These are phyloP conservation scores for Galerina marginata DNA, from an alignment of 768 basidiomycete genomes.

Conservation along the genomic window DNA sequence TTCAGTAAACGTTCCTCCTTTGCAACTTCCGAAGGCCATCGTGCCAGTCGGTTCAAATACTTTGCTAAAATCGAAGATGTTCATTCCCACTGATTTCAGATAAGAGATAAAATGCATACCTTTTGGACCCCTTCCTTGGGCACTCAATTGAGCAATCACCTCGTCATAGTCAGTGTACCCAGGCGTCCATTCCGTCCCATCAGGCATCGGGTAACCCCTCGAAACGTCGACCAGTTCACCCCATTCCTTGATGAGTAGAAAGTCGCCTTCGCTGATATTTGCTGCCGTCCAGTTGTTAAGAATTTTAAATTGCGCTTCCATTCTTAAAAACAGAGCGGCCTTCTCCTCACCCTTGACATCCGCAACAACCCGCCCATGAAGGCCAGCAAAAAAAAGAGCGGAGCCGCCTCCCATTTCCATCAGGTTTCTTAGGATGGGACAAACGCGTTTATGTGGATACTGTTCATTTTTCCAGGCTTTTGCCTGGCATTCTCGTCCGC, in stretches of 20 bases:
- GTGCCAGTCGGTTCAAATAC: slow-evolving; percentile 10
- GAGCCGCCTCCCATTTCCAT: slow-evolving; percentile 5
- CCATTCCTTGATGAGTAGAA: neutral
- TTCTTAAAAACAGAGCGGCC: neutral
- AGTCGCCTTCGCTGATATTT: slow-evolving; percentile 1
- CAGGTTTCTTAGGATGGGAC: slow-evolving; percentile 4
- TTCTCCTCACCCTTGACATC: neutral
- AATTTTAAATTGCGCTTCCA: neutral
- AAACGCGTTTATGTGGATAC: slow-evolving; percentile 15
- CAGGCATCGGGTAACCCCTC: slow-evolving; percentile 8
- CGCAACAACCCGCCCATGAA: neutral
- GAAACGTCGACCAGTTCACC: neutral
- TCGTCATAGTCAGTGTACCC: slow-evolving; percentile 14
- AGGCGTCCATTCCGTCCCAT: slow-evolving; percentile 10
- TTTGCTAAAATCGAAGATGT: neutral
- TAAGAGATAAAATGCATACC: neutral
- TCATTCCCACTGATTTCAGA: too few species aligned
- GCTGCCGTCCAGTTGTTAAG: slow-evolving; percentile 2
- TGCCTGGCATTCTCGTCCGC: slow-evolving; percentile 14
- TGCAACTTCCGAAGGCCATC: slow-evolving; percentile 17
- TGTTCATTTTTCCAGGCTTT: slow-evolving; percentile 15
- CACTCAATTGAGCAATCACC: slow-evolving; percentile 6
- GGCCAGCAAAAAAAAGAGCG: neutral
- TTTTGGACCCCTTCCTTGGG: slow-evolving; percentile 4
- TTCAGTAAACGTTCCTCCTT: slow-evolving; percentile 13